Evolutionary conservation across 2,329 filamentous ascomycete genomes (phyloP), one percentile per base, ranked within the genome.

Genomic region (Xylaria sp.): DNA sequence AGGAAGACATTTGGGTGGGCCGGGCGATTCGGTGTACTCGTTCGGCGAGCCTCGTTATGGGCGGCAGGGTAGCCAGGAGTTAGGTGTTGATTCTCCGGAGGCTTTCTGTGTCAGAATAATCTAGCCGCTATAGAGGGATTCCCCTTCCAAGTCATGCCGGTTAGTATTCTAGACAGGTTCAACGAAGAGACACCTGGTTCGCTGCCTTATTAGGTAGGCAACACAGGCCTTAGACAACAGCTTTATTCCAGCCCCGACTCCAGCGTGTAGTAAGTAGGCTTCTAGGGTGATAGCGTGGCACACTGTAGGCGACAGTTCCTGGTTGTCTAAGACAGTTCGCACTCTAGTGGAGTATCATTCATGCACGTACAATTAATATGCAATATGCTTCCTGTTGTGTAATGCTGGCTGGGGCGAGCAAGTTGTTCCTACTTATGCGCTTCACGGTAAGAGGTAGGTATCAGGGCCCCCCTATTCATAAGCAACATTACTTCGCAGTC

Each of bases 1-100:
- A 45, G 48, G 54, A 60, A 60, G 51, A 57, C 49, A 61, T 48
- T 44, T 48, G 41, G 52, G 49, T 39, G 54, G 50, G 50, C 55
- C 38, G 57, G 46, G 50, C 48, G 44, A 43, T 56, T 55, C 34
- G 45, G 52, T 56, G 48, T 44, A 52, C 51, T 60, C 56, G 44
- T 54, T 61, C 50, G 52, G 43, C 45, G 46, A 40, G 44, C 44
- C 47, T 45, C 47, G 41, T 56, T 50, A 44, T 44, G 51, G 48
- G 50, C 43, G 54, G 49, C 41, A 40, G 45, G 50, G 48, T 41
- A 38, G 34, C 47, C 53, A 44, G 48, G 52, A 44, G 44, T 41
- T 52, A 47, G 48, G 17, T 54, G 26, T 55, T 55, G 48, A 44
- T 52, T 50, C 48, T 50, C 47, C 42, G 40, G 40, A 22, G 40